These are phyloP conservation scores for Aphanomyces invadans DNA, from an alignment of 352 stramenopile genomes.

Conservation along the genomic window DNA sequence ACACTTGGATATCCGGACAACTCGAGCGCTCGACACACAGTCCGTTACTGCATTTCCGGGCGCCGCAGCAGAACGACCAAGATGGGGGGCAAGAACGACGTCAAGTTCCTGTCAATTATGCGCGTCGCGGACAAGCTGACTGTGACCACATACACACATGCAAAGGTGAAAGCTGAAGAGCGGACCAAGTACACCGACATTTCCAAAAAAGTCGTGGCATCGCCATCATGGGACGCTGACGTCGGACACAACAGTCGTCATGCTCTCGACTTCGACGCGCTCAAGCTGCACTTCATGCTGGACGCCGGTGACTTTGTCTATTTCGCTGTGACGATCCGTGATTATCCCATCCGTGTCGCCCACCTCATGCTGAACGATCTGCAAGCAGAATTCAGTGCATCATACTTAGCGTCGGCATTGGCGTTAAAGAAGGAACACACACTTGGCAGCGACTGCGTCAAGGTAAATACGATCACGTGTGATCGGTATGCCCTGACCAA, in stretches of 20 bases:
- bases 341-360: slow-evolving; percentile 20
- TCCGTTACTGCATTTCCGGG: background rate
- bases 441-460: slow-evolving; percentile 11
- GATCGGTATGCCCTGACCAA: background rate
- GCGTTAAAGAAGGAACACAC: slow-evolving; percentile 2
- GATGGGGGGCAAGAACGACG: slow-evolving; percentile 9
- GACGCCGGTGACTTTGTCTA: slow-evolving; percentile 22
- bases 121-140: slow-evolving; percentile 7
- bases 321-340: slow-evolving; percentile 6
- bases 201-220: slow-evolving; percentile 6
- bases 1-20: background rate
- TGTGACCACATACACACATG: background rate
- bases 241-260: slow-evolving; percentile 16
- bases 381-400: slow-evolving; percentile 9
- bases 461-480: background rate
- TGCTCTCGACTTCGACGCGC: slow-evolving; percentile 14
- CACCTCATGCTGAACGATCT: slow-evolving; percentile 21
- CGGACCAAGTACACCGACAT: slow-evolving; percentile 4
- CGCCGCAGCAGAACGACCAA: background rate
- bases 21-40: background rate
- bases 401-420: slow-evolving; percentile 2
- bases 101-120: slow-evolving; percentile 22
- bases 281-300: slow-evolving; percentile 25
- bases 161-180: slow-evolving; percentile 2
- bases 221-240: slow-evolving; percentile 14